Evolutionary conservation across 192 early-diverging fungal genomes (phyloP), one percentile per base, ranked within the genome.

Genomic region (Obelidium mucronatum): DNA sequence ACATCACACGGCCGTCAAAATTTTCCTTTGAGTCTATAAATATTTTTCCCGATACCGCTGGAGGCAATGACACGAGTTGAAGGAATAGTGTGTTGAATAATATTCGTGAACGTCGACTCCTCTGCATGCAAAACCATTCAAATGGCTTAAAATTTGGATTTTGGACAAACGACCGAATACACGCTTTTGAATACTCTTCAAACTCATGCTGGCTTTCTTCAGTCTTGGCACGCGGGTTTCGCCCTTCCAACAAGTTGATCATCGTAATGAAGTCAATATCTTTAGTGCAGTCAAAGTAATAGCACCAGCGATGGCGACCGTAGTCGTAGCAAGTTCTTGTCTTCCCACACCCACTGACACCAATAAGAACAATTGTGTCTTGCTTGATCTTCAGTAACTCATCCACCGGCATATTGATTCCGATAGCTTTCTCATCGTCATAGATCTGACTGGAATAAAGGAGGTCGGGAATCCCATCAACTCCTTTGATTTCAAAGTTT

Each of bases 381-480:
- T 44, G 19, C 33, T 28, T 51, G 66, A 68, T 68, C 2, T 48
- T 68, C 36, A 68, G 36, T 13, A 68, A 31, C 15, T 68, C 66
- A 34, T 68, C 66, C 40, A 68, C 40, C 48, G 66, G 66, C 66
- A 68, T 68, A 2, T 68, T 68, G 11, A 68, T 13, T n/a, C 63
- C 63, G 15, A 68, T 53, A 4, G 44, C 40, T 51, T 5, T 28
- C 42, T 68, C 44, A 31, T 68, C 66, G n/a, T 68, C 66, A 34
- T 68, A 68, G 11, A 68, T 68, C 44, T 68, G 6, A 68, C 35
- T 15, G 44, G 66, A 68, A 42, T 68, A 68, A 22, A 68, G 66
- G 40, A 68, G 33, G 44, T 68, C 66, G 26, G 66, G 66, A 68
- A 68, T 28, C 48, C 66, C 66, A 28, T 51, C 51, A 5, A 68